Conservation (phyloP, 805 yeast species). For the Cyberlindnera subsufficiens region DNA sequence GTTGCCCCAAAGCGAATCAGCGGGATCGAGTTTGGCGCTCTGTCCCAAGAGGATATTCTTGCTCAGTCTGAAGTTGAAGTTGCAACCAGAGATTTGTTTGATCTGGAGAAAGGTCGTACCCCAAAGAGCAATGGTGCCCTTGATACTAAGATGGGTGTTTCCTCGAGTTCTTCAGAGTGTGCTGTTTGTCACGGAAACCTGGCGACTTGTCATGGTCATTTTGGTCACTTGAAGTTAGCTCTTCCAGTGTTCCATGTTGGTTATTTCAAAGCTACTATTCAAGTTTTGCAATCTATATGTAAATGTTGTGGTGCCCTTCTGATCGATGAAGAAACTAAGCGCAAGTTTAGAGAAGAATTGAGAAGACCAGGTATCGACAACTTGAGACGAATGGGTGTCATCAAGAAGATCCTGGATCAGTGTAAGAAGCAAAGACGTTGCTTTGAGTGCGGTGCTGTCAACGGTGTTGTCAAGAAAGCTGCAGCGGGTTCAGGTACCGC, state of each 20-base stretch:
- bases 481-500: slow-evolving; percentile 90
- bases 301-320: slow-evolving; percentile 79
- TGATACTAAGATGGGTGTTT: slow-evolving; percentile 91
- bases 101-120: slow-evolving; percentile 81
- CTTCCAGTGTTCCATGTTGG: slow-evolving; percentile 98
- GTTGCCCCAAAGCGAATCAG: slow-evolving; percentile 85
- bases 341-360: slow-evolving; percentile 68
- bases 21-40: slow-evolving; percentile 87
- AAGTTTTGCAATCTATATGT: slow-evolving; percentile 85
- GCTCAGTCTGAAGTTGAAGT: slow-evolving; percentile 95
- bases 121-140: slow-evolving; percentile 84
- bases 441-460: slow-evolving; percentile 75
- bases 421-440: slow-evolving; percentile 95
- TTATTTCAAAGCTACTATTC: slow-evolving; percentile 85
- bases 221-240: slow-evolving; percentile 90
- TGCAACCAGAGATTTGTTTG: slow-evolving; percentile 84
- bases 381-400: slow-evolving; percentile 81
- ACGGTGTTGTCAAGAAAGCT: slow-evolving; percentile 97
- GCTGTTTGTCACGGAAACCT: slow-evolving; percentile 85
- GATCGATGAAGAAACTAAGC: slow-evolving; percentile 64
- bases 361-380: slow-evolving; percentile 88
- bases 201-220: slow-evolving; percentile 97
- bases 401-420: slow-evolving; percentile 81
- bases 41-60: slow-evolving; percentile 85
- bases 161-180: slow-evolving; percentile 82